Percentiles rank a stretch among this genome's conserved stretches.
These are phyloP conservation scores for Akanthomyces muscarius DNA, from an alignment of 2,329 filamentous ascomycete species.

Conservation along the genomic window DNA sequence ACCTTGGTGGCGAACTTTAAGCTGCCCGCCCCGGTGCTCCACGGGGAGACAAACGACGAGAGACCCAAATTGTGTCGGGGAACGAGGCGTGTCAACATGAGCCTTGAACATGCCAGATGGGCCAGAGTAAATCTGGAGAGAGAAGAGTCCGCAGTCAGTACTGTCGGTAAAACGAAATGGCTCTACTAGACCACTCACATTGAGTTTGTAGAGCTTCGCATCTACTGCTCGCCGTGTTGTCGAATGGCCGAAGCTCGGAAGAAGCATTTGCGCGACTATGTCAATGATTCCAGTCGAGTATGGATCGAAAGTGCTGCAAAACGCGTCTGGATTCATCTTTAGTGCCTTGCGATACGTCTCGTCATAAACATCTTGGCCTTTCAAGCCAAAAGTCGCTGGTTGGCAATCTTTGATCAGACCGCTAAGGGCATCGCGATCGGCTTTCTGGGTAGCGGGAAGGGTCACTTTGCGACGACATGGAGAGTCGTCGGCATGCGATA, in stretches of 20 bases:
- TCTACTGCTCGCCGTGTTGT: conserved; percentile 35
- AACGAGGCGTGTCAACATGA: conserved; percentile 52
- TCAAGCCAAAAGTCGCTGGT: conserved; percentile 47
- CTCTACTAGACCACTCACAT: conserved; percentile 33
- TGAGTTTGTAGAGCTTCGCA: conserved; percentile 56
- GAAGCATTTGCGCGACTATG: conserved; percentile 42
- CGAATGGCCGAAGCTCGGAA: conserved; percentile 26
- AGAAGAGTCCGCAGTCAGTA: background rate
- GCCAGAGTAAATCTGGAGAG: conserved; percentile 43
- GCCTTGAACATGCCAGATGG: conserved; percentile 48
- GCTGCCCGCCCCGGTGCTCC: conserved; percentile 37
- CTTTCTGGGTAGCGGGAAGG: background rate
- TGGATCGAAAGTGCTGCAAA: conserved; percentile 48
- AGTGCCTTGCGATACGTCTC: conserved; percentile 49
- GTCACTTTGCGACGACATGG: background rate
- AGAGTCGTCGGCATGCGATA: background rate
- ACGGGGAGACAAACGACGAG: conserved; percentile 48
- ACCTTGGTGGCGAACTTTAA: conserved; percentile 39
- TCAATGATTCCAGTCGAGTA: conserved; percentile 51
- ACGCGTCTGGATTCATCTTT: conserved; percentile 45
- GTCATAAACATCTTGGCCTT: conserved; percentile 45
- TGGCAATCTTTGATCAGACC: conserved; percentile 6
- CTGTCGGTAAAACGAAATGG: background rate
- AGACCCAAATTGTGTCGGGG: conserved; percentile 45
- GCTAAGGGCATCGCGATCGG: background rate